phyloP scores from a whole-genome alignment of 192 early-diverging fungal species.

The Rhizophagus clarus region DNA sequence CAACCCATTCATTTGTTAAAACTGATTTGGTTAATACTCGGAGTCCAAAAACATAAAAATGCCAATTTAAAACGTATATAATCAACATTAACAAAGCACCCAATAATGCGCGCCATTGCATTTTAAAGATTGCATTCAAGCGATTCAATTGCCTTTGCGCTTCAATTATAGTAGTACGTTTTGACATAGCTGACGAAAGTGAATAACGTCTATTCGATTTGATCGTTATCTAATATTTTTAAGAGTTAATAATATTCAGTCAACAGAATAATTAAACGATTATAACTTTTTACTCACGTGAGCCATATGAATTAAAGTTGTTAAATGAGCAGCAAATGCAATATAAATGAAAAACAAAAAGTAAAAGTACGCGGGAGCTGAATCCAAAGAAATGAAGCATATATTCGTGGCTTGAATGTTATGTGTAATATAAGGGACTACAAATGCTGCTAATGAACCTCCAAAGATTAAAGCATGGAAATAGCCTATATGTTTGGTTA shows the following conservation, averaged over 20 bases:
- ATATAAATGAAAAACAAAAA: slow-evolving; percentile 9
- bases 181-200: background rate
- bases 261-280: background rate
- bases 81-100: slow-evolving; percentile 19
- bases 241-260: background rate
- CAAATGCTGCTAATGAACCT: background rate
- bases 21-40: too few species aligned
- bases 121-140: background rate
- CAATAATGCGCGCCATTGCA: slow-evolving; percentile 29
- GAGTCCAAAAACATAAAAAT: background rate
- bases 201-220: background rate
- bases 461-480: background rate
- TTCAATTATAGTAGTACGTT: background rate
- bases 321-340: background rate
- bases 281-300: background rate
- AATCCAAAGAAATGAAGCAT: background rate
- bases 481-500: background rate
- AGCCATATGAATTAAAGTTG: slow-evolving; percentile 12
- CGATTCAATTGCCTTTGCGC: background rate
- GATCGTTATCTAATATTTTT: background rate
- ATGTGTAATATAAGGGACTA: background rate
- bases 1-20: background rate
- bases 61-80: slow-evolving; percentile 5
- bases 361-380: background rate
- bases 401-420: slow-evolving; percentile 1